Evolutionary conservation across 2,329 filamentous ascomycete genomes (phyloP).

Genomic region (Talaromyces sp.): DNA sequence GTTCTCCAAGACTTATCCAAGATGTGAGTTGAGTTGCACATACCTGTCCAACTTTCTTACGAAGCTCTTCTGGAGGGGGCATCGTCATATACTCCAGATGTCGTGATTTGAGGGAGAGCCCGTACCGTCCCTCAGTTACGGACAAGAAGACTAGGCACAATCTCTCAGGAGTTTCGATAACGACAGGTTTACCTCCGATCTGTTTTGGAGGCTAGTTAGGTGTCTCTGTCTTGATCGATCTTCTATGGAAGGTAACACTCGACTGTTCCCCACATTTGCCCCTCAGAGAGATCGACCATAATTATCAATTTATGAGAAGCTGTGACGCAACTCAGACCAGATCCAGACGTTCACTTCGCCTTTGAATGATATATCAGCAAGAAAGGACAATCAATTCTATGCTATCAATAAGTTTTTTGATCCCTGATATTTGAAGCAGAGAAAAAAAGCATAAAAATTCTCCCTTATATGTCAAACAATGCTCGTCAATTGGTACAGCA

Average conservation of each 20-base stretch:
- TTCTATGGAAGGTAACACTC: neutral
- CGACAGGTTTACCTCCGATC: neutral
- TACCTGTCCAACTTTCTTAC: slow-evolving; percentile 32
- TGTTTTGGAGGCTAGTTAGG: neutral
- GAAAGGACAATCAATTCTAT: neutral
- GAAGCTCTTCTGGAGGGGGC: slow-evolving; percentile 9
- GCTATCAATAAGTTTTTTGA: neutral
- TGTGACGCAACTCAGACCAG: neutral
- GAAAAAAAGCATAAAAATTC: neutral
- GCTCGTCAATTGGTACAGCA: neutral
- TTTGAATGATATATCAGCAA: neutral
- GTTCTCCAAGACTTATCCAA: neutral
- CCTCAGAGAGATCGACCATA: neutral
- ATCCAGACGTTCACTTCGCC: neutral
- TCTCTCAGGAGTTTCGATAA: neutral
- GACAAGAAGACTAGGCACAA: neutral
- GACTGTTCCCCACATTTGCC: neutral
- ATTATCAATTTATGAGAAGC: neutral
- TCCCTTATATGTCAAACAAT: neutral
- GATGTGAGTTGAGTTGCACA: neutral
- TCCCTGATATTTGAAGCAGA: neutral
- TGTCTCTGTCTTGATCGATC: neutral
- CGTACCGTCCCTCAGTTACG: neutral
- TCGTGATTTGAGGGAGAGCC: neutral
- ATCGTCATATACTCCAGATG: neutral